Evolutionary conservation across 805 yeast species (phyloP), one percentile per base, ranked within the genome.

Genomic region (Metschnikowia continentalis): DNA sequence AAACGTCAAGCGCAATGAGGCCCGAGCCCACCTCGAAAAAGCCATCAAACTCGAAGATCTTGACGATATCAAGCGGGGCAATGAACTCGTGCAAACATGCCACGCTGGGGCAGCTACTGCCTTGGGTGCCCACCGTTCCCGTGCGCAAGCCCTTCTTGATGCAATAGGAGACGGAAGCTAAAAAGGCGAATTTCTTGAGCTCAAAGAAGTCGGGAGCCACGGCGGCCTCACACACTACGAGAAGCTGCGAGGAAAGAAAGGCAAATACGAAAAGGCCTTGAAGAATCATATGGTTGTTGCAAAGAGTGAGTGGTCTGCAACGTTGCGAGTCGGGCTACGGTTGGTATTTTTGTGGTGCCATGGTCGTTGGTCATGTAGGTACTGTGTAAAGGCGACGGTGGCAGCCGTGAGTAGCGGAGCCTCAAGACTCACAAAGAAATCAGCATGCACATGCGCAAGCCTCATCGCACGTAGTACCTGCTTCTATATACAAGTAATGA

Each of bases 11-110:
- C 7, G 81, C 79, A 22, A 80, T 70, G 58, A 67, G 76, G 0
- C 87, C 88, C 3, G 83, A 71, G 0, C 88, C 85, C 1, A 68
- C 65, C 14, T 77, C 75, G 20, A 77, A 75, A 53, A 71, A 60
- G 13, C 69, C 68, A 46, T 68, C 73, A 47, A 76, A 77, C 46
- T 69, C 65, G 46, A 78, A 72, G 1, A 74, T 69, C 32, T 69
- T 49, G 19, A 73, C 64, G 1, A 82, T 64, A 20, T 68, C 66
- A 10, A 79, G 67, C 32, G 61, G 46, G 17, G 51, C 36, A 38
- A 59, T 60, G 19, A 50, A 53, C 3, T 53, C 48, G 7, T 58
- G 53, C 20, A 51, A 35, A 54, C 77, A 73, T 8, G 60, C 55
- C 17, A 44, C 38, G 13, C 62, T 47, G 6, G 66, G 63, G 48